These are phyloP conservation scores for Neofusicoccum cordaticola DNA, from an alignment of 2,329 filamentous ascomycete species.

Conservation along the genomic window DNA sequence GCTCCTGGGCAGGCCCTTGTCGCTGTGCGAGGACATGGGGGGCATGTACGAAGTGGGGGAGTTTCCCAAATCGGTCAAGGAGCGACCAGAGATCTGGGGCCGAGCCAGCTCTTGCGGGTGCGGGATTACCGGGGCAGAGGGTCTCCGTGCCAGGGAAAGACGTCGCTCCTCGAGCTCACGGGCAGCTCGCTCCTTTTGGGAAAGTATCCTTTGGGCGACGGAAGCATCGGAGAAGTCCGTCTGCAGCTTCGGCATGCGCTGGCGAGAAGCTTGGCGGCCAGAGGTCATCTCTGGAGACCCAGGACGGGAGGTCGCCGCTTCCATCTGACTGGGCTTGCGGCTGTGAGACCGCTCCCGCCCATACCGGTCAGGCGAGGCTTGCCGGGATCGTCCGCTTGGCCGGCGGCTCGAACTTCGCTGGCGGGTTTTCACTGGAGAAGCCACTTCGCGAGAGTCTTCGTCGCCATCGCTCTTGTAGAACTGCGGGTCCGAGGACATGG, in stretches of 20 bases:
- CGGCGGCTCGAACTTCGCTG: slow-evolving; percentile 53
- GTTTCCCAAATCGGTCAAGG: slow-evolving; percentile 42
- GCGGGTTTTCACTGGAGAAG: slow-evolving; percentile 46
- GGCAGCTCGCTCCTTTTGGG: slow-evolving; percentile 53
- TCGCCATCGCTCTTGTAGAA: slow-evolving; percentile 47
- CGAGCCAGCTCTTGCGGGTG: slow-evolving; percentile 59
- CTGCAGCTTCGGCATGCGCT: slow-evolving; percentile 22
- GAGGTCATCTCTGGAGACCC: slow-evolving; percentile 29
- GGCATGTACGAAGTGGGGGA: slow-evolving; percentile 40
- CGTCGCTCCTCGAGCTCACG: slow-evolving; percentile 86
- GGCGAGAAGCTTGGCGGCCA: slow-evolving; percentile 11
- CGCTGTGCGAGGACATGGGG: slow-evolving; percentile 34
- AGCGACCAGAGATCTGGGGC: slow-evolving; percentile 33
- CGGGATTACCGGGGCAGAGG: slow-evolving; percentile 75
- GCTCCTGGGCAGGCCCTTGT: slow-evolving; percentile 51
- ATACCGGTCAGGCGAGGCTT: slow-evolving; percentile 46
- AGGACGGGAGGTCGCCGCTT: slow-evolving; percentile 28
- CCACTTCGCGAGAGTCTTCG: slow-evolving; percentile 49
- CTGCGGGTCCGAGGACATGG: slow-evolving; percentile 62
- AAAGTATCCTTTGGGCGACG: slow-evolving; percentile 27
- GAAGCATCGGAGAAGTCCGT: slow-evolving; percentile 20
- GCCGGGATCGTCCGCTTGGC: slow-evolving; percentile 45
- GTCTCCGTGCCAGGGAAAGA: slow-evolving; percentile 75
- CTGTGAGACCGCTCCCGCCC: slow-evolving; percentile 37
- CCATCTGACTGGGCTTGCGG: slow-evolving; percentile 25